These are phyloP conservation scores for Pythium vanterpoolii DNA, from an alignment of 352 stramenopile species.

Conservation along the genomic window DNA sequence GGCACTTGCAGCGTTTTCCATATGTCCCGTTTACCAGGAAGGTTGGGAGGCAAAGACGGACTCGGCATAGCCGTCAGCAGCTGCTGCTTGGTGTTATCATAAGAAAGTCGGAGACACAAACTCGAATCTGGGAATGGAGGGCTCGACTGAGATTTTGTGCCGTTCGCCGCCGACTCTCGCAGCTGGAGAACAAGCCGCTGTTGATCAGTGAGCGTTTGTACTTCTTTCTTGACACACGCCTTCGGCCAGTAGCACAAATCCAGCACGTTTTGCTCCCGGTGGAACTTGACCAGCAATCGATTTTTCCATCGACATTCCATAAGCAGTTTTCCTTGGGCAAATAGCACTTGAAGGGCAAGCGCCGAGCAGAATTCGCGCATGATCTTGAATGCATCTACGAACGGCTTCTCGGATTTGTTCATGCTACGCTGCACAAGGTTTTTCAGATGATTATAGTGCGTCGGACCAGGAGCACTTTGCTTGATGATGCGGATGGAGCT, in stretches of 20 bases:
- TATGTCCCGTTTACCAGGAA: slow-evolving; percentile 47
- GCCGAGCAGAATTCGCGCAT: slow-evolving; percentile 85
- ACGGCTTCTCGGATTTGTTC: slow-evolving; percentile 78
- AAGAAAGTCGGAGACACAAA: slow-evolving; percentile 62
- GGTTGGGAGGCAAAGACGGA: slow-evolving; percentile 60
- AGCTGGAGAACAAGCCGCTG: slow-evolving; percentile 60
- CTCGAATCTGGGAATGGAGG: slow-evolving; percentile 63
- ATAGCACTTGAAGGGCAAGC: slow-evolving; percentile 71
- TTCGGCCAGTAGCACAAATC: slow-evolving; percentile 84
- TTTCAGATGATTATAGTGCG: slow-evolving; percentile 80
- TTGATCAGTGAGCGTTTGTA: slow-evolving; percentile 48
- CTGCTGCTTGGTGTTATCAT: slow-evolving; percentile 57
- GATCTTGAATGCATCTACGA: slow-evolving; percentile 75
- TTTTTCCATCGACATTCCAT: slow-evolving; percentile 83
- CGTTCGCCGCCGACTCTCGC: slow-evolving; percentile 31
- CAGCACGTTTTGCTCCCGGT: slow-evolving; percentile 72
- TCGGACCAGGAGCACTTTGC: slow-evolving; percentile 60
- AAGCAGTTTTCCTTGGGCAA: slow-evolving; percentile 67
- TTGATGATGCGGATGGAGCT: slow-evolving; percentile 76
- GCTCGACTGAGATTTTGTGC: slow-evolving; percentile 12
- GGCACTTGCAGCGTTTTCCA: slow-evolving; percentile 62
- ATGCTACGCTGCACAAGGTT: slow-evolving; percentile 84
- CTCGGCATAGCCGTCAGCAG: slow-evolving; percentile 60
- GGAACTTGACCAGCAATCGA: slow-evolving; percentile 72
- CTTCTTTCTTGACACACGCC: slow-evolving; percentile 58